Percentiles rank a stretch among this genome's conserved stretches.
phyloP scores from a whole-genome alignment of 371 early-diverging fungal genomes.

The Apophysomyces elegans region DNA sequence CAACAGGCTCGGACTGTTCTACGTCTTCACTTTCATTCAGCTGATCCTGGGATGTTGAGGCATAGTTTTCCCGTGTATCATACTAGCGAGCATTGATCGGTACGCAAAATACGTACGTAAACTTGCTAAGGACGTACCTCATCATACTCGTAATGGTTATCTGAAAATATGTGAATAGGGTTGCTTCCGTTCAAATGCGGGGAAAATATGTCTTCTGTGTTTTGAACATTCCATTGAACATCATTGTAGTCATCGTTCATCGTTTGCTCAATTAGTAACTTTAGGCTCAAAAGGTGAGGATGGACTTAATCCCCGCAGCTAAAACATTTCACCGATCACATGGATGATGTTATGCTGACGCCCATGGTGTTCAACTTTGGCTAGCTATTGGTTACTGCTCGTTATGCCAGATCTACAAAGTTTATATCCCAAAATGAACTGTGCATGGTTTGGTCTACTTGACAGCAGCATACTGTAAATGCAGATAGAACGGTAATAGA shows the following conservation, averaged over 20 bases:
- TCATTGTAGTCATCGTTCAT: slow-evolving; percentile 36
- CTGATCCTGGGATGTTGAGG: neutral
- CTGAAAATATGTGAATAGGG: slow-evolving; percentile 26
- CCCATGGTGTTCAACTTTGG: too few relatives aligned
- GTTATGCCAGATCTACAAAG: too few relatives aligned
- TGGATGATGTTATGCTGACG: too few relatives aligned
- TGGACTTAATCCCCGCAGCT: neutral
- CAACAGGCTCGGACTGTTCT: neutral
- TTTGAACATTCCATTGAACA: slow-evolving; percentile 39
- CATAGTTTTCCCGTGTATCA: neutral
- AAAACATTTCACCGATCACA: neutral
- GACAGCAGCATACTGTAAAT: too few relatives aligned
- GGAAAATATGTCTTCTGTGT: slow-evolving; percentile 32
- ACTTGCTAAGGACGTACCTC: neutral
- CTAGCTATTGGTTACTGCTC: too few relatives aligned
- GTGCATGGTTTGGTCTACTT: too few relatives aligned
- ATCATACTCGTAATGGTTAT: slow-evolving; percentile 13
- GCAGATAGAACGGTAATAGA: too few relatives aligned
- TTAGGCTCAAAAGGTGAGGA: neutral
- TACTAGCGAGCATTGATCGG: neutral
- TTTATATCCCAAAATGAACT: too few relatives aligned
- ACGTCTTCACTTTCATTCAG: neutral
- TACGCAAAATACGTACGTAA: neutral
- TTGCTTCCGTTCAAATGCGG: slow-evolving; percentile 24
- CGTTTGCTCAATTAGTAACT: slow-evolving; percentile 1